Evolutionary conservation across 495 filamentous ascomycete genomes (phyloP).

Genomic region (Neurospora africana): DNA sequence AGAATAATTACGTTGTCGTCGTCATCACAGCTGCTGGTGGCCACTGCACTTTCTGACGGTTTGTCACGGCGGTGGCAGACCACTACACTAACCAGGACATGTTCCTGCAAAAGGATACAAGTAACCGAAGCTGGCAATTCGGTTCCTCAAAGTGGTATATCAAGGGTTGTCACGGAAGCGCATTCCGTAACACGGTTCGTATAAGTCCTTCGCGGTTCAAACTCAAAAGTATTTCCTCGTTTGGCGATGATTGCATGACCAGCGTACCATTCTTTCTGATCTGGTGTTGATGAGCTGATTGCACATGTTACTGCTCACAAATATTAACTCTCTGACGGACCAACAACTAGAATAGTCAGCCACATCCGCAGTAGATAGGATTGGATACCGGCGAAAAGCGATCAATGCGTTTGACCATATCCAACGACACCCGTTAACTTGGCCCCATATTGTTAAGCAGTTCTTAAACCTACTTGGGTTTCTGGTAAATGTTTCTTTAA

Average conservation of each 20-base stretch:
- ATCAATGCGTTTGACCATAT: neutral
- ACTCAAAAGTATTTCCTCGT: neutral
- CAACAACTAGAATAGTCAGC: neutral
- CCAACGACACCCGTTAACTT: neutral
- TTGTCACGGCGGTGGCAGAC: no score
- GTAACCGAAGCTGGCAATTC: no score
- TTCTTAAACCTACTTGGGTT: neutral
- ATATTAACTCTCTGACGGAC: neutral
- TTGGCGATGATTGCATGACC: neutral
- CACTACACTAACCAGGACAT: no score
- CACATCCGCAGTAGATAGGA: neutral
- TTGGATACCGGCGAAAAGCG: neutral
- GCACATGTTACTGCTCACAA: neutral
- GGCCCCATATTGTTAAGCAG: neutral
- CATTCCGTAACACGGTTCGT: no score
- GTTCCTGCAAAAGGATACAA: no score
- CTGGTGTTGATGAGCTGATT: neutral
- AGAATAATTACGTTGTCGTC: neutral
- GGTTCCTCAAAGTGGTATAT: no score
- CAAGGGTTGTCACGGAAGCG: no score
- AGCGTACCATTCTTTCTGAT: neutral
- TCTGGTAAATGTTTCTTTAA: neutral
- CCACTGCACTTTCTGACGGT: neutral
- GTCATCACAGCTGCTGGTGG: neutral
- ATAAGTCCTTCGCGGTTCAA: neutral